Percentiles rank a stretch among this genome's conserved stretches.
Conservation (phyloP, 2,329 filamentous ascomycete genomes). For the Epichloe sylvatica region DNA sequence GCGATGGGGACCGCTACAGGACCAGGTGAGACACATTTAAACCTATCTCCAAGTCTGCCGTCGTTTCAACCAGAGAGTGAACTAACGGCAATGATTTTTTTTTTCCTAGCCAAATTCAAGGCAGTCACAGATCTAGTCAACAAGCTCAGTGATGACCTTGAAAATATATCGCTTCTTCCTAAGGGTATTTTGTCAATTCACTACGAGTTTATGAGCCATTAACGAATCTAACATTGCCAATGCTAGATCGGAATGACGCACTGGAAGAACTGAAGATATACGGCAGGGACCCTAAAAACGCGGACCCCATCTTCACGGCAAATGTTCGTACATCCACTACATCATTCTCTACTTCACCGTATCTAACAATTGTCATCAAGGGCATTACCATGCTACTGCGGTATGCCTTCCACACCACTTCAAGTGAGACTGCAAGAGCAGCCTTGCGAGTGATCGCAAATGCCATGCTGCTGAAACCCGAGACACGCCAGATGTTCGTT, state of each 20-base stretch:
- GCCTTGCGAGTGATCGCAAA: constrained; percentile 73
- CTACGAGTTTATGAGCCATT: neutral
- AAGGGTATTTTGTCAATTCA: constrained; percentile 34
- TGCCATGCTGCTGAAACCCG: constrained; percentile 42
- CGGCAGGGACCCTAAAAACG: constrained; percentile 53
- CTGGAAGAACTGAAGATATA: constrained; percentile 54
- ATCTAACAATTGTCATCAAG: constrained; percentile 28
- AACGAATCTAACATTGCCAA: neutral
- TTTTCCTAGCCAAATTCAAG: constrained; percentile 45
- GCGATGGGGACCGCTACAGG: constrained; percentile 23
- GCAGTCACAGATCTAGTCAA: constrained; percentile 53
- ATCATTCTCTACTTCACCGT: neutral
- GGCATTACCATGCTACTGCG: constrained; percentile 58
- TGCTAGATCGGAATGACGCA: constrained; percentile 45
- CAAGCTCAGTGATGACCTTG: constrained; percentile 47
- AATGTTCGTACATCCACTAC: constrained; percentile 34
- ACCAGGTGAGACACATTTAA: constrained; percentile 22
- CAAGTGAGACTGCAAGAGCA: constrained; percentile 52
- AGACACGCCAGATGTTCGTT: constrained; percentile 30
- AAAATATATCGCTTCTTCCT: constrained; percentile 41
- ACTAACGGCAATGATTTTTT: constrained; percentile 7
- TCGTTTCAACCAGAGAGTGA: neutral
- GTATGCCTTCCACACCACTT: constrained; percentile 58
- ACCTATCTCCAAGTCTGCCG: constrained; percentile 4
- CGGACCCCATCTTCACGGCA: constrained; percentile 73